phyloP scores from a whole-genome alignment of 129 eudicot genomes.

The Silybum marianum region DNA sequence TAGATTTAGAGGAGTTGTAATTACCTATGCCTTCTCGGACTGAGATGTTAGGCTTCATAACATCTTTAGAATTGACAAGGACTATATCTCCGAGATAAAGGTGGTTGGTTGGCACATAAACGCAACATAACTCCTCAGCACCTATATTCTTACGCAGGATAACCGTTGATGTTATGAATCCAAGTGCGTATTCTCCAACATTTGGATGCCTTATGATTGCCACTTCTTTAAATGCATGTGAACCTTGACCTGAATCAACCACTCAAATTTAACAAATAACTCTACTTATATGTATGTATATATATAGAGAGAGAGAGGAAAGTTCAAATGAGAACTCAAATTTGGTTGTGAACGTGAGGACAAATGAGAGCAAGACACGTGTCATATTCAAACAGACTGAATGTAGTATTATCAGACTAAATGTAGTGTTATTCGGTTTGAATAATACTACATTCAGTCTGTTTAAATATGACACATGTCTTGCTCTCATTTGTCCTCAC shows the following conservation, averaged over 20 bases:
- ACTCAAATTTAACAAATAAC: background rate
- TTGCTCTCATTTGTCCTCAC: no score
- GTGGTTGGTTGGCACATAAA: constrained; percentile 85
- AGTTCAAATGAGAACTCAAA: no score
- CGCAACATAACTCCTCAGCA: constrained; percentile 72
- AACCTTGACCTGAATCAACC: constrained; percentile 51
- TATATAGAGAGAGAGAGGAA: no score
- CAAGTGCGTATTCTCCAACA: constrained; percentile 72
- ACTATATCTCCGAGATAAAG: constrained; percentile 81
- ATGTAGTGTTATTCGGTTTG: no score
- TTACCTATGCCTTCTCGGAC: constrained; percentile 89
- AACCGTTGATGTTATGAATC: constrained; percentile 75
- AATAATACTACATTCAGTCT: no score
- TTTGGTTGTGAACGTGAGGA: no score
- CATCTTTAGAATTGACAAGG: constrained; percentile 67
- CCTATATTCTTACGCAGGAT: constrained; percentile 59
- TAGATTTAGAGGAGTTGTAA: constrained; percentile 1
- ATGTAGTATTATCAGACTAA: no score
- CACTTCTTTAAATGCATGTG: constrained; percentile 85
- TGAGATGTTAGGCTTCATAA: constrained; percentile 73
- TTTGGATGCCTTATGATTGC: constrained; percentile 83
- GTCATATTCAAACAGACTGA: no score
- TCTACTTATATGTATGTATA: background rate
- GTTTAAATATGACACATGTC: no score
- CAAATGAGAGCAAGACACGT: no score